Base-by-base conservation (phyloP, 2,329 filamentous ascomycete species). In the Monosporascus sp. region DNA sequence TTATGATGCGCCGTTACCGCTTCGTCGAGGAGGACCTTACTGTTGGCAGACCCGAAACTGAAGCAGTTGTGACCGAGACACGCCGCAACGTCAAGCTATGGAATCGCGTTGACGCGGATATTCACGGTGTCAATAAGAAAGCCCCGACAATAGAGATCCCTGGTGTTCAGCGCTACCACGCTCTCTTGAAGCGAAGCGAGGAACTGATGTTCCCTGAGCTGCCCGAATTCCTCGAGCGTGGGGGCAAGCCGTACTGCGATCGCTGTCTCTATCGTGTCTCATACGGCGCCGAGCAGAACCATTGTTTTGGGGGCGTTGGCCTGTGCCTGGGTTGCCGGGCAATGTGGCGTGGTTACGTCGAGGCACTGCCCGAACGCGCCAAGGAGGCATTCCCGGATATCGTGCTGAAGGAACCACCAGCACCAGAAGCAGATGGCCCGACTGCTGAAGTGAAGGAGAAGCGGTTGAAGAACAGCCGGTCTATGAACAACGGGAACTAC, bases 1-100 rank as follows among this genome's bases (percentile, higher is more conserved):
- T 70, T 59, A 66, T 65, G 61, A 69, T 65, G 65, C 59, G 67
- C 18, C 56, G 66, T 5, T 69, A 70, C 54, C 62, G 68, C 3
- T 69, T 65, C 50, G 63, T 68, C 15, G 68, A 70, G 55, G 68
- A 70, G 27, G 62, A 55, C 6, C 49, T 68, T 31, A 59, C 55
- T 2, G 57, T 70, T 18, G 66, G 67, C 34, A 59, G 52, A 24
- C 41, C 54, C 3, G 66, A 69, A 49, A 62, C 57, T 6, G 56
- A 56, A 7, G 42, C 49, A 2, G 59, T 68, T 8, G 57, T 66
- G 6, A 34, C 57, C 2, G 53, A 58, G 51, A 60, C 64, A 14
- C 54, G 62, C 11, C 41, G 51, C n/a, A 57, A 68, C 47, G 49
- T 60, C 42, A 69, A 70, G 61, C 63, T 69, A 11, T 70, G 66